phyloP scores from a whole-genome alignment of 1,139 yeast genomes.

The Hyphopichia pseudoburtonii region DNA sequence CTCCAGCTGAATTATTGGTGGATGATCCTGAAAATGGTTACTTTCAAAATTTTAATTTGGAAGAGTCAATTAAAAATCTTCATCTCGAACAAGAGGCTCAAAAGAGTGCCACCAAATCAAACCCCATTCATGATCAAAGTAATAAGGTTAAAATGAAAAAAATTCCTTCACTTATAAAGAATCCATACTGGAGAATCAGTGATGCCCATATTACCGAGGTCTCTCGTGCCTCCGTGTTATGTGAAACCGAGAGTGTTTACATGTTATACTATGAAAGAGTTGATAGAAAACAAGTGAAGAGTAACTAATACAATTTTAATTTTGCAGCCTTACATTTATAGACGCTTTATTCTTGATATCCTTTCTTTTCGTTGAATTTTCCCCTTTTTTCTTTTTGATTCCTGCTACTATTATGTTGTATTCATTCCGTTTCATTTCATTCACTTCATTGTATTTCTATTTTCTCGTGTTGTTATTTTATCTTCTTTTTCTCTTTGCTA shows the following conservation, averaged over 20 bases:
- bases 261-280: constrained; percentile 76
- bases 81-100: constrained; percentile 3
- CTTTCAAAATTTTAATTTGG: constrained; percentile 15
- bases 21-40: constrained; percentile 29
- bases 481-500: no score
- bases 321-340: no score
- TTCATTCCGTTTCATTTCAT: no score
- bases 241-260: constrained; percentile 74
- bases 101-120: constrained; percentile 1
- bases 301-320: no score
- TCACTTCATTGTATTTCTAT: no score
- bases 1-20: constrained; percentile 46
- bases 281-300: constrained; percentile 25
- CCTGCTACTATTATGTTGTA: no score
- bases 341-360: no score
- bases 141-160: constrained; percentile 45
- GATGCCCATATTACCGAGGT: constrained; percentile 72
- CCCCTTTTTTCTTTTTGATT: no score
- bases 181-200: constrained; percentile 85
- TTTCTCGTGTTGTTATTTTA: no score
- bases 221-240: constrained; percentile 56
- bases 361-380: no score
- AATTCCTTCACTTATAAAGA: constrained; percentile 51
- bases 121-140: not conserved
- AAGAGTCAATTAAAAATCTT: constrained; percentile 3